phyloP scores from a whole-genome alignment of 306 rosid genomes.

The Quillaja saponaria region DNA sequence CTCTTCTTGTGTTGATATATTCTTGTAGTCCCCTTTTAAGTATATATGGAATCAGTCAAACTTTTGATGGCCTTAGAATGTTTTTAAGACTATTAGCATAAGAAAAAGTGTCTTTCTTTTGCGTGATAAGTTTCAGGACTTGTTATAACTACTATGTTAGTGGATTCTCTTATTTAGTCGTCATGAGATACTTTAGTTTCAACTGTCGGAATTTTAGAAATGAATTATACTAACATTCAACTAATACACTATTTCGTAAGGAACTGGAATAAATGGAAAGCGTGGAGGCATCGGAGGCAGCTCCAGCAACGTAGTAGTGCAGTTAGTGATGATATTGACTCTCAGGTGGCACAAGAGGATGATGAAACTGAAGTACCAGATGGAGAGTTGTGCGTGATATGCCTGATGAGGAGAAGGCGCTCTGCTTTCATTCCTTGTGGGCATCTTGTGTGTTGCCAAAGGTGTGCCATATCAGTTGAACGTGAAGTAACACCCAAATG shows the following conservation, averaged over 20 bases:
- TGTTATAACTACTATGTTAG: not conserved
- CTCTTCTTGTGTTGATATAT: slow-evolving; percentile 8
- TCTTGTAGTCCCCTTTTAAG: not conserved
- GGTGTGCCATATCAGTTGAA: slow-evolving; percentile 69
- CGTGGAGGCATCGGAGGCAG: slow-evolving; percentile 62
- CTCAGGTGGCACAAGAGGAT: slow-evolving; percentile 44
- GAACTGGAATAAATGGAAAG: slow-evolving; percentile 88
- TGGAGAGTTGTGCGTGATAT: slow-evolving; percentile 78
- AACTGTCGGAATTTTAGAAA: slow-evolving; percentile 5
- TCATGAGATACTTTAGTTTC: slow-evolving; percentile 10
- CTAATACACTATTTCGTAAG: too few relatives aligned
- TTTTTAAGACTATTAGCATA: not conserved
- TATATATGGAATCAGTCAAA: slow-evolving; percentile 8
- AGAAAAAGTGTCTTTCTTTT: not conserved
- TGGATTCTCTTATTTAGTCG: slow-evolving; percentile 7
- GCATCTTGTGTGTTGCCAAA: slow-evolving; percentile 83
- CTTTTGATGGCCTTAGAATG: slow-evolving; percentile 14
- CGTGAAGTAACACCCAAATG: slow-evolving; percentile 70
- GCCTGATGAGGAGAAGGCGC: slow-evolving; percentile 82
- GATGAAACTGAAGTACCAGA: slow-evolving; percentile 65
- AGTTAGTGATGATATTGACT: slow-evolving; percentile 25
- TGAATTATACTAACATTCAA: too few relatives aligned
- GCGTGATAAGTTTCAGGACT: slow-evolving; percentile 17
- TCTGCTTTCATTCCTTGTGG: slow-evolving; percentile 88
- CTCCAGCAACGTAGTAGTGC: slow-evolving; percentile 44